phyloP scores from a whole-genome alignment of 192 early-diverging fungal genomes.

The Haplosporangium gracile region DNA sequence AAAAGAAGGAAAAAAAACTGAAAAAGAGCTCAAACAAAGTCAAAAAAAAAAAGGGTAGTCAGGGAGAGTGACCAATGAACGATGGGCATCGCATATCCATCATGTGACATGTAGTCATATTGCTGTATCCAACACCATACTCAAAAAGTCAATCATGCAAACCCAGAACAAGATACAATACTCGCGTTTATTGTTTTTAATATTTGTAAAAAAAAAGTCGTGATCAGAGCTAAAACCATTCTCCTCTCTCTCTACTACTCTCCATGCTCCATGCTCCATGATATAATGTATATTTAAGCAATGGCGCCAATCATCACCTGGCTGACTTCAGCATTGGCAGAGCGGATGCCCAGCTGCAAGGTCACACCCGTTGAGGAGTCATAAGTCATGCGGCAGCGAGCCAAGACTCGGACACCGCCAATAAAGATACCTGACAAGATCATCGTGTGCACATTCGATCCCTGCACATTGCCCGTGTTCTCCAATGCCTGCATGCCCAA shows the following conservation, averaged over 20 bases:
- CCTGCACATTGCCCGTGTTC: conserved; percentile 76
- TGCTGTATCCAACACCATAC: too few relatives aligned
- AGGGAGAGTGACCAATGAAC: not conserved
- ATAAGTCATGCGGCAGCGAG: conserved; percentile 91
- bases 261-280: not conserved
- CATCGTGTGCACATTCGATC: conserved; percentile 86
- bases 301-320: conserved; percentile 86
- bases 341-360: conserved; percentile 90
- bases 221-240: too few relatives aligned
- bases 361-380: conserved; percentile 88
- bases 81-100: not conserved
- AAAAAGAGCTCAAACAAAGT: not conserved
- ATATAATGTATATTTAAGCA: conserved; percentile 58
- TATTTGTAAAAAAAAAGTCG: too few relatives aligned
- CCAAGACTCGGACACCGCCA: conserved; percentile 80
- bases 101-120: conserved; percentile 1
- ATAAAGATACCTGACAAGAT: conserved; percentile 90
- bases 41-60: not conserved
- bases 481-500: conserved; percentile 92
- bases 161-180: too few relatives aligned
- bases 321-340: conserved; percentile 73
- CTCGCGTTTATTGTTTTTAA: too few relatives aligned
- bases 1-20: not conserved
- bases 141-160: too few relatives aligned
- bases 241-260: not conserved